phyloP scores from a whole-genome alignment of 73 alveolate genomes.

The Blepharisma japonicum region DNA sequence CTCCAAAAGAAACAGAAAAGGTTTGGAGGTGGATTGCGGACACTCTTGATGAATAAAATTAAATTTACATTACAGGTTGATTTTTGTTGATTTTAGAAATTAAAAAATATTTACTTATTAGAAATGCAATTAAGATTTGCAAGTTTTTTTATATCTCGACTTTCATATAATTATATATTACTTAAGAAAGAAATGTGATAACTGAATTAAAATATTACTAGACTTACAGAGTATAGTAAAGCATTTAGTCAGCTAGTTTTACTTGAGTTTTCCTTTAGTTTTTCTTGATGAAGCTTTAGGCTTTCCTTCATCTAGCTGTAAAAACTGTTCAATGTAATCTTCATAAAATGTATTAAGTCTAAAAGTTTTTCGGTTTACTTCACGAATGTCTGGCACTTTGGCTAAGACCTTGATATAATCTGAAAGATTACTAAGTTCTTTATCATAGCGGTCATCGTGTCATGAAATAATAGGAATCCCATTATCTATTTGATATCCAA shows the following conservation, averaged over 20 bases:
- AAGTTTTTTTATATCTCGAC: too few species aligned
- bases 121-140: too few species aligned
- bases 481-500: conserved; percentile 54
- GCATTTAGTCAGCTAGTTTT: too few species aligned
- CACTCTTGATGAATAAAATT: neutral
- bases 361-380: conserved; percentile 27
- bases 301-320: neutral
- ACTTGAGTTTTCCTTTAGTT: too few species aligned
- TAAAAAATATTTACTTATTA: too few species aligned
- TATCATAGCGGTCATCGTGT: conserved; percentile 57
- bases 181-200: too few species aligned
- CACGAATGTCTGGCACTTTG: conserved; percentile 48
- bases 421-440: conserved; percentile 54
- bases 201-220: too few species aligned
- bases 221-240: too few species aligned
- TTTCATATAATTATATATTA: too few species aligned
- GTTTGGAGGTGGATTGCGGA: conserved; percentile 27
- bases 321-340: conserved; percentile 4
- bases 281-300: too few species aligned
- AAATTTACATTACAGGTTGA: neutral
- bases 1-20: conserved; percentile 17
- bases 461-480: conserved; percentile 71
- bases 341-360: conserved; percentile 7
- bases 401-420: conserved; percentile 45
- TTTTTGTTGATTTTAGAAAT: too few species aligned